These are phyloP conservation scores for Metschnikowia cerradonensis DNA, from an alignment of 805 yeast species.

Conservation along the genomic window DNA sequence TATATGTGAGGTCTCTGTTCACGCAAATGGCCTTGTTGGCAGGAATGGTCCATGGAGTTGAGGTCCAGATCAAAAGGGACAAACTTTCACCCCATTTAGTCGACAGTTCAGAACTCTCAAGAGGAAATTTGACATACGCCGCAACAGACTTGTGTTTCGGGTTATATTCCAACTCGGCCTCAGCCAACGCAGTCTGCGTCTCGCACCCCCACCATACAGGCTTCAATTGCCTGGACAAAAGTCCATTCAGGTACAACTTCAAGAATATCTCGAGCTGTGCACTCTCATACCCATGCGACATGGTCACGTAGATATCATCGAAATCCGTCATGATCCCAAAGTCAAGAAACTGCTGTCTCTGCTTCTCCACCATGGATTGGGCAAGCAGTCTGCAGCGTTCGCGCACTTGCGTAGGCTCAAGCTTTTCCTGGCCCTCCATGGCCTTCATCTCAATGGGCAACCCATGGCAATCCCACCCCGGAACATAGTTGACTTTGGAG, in stretches of 20 bases:
- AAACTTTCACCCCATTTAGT: constrained; percentile 15
- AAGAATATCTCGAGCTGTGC: constrained; percentile 71
- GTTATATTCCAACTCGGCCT: constrained; percentile 90
- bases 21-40: constrained; percentile 82
- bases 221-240: constrained; percentile 79
- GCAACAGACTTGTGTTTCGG: constrained; percentile 66
- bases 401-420: constrained; percentile 53
- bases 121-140: constrained; percentile 64
- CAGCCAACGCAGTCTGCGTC: constrained; percentile 91
- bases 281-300: constrained; percentile 66
- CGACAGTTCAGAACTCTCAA: constrained; percentile 20
- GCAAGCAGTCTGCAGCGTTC: constrained; percentile 70
- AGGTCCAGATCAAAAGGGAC: constrained; percentile 80
- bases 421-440: constrained; percentile 32
- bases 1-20: constrained; percentile 56
- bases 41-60: constrained; percentile 96
- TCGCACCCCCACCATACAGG: constrained; percentile 99
- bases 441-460: constrained; percentile 93
- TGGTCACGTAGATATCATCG: constrained; percentile 66
- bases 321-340: constrained; percentile 86
- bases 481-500: constrained; percentile 63
- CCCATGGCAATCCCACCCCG: constrained; percentile 99
- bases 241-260: constrained; percentile 56
- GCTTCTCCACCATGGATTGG: constrained; percentile 55
- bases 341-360: constrained; percentile 57